These are phyloP conservation scores for Berberis vulgaris DNA, from an alignment of 164 flowering plant genomes.

Conservation along the genomic window DNA sequence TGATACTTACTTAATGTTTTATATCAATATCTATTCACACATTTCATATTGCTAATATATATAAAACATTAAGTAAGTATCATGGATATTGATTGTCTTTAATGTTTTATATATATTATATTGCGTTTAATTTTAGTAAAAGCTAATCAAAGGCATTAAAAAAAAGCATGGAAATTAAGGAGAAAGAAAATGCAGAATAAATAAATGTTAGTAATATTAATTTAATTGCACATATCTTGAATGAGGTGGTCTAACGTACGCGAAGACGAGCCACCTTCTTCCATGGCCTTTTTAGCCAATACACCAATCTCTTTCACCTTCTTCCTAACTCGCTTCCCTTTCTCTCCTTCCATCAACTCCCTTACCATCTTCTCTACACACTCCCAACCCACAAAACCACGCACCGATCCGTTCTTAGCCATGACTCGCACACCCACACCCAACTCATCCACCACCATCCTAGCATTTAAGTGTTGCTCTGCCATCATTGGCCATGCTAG, in stretches of 20 bases:
- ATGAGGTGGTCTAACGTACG: constrained; percentile 22
- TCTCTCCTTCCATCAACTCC: constrained; percentile 46
- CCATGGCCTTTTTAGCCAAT: constrained; percentile 31
- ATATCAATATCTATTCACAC: too few relatives aligned
- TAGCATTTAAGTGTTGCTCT: constrained; percentile 26
- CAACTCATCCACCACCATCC: constrained; percentile 25
- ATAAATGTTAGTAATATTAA: background rate
- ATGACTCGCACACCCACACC: constrained; percentile 16
- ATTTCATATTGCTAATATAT: too few relatives aligned
- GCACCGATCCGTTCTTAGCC: constrained; percentile 14
- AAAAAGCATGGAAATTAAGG: too few relatives aligned
- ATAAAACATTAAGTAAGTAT: too few relatives aligned
- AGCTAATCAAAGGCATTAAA: too few relatives aligned
- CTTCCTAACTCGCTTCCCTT: constrained; percentile 29
- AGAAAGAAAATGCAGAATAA: background rate
- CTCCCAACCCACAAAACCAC: constrained; percentile 33
- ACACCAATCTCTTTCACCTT: constrained; percentile 27
- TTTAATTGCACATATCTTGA: constrained; percentile 9
- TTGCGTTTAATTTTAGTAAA: too few relatives aligned
- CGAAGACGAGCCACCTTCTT: constrained; percentile 52
- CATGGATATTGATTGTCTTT: too few relatives aligned
- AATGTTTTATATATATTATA: too few relatives aligned
- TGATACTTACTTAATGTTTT: too few relatives aligned
- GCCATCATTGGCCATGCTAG: constrained; percentile 25
- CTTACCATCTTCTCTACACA: constrained; percentile 24